Conservation (phyloP, 176 grass and related monocot genomes). For the Carex cristatella region DNA sequence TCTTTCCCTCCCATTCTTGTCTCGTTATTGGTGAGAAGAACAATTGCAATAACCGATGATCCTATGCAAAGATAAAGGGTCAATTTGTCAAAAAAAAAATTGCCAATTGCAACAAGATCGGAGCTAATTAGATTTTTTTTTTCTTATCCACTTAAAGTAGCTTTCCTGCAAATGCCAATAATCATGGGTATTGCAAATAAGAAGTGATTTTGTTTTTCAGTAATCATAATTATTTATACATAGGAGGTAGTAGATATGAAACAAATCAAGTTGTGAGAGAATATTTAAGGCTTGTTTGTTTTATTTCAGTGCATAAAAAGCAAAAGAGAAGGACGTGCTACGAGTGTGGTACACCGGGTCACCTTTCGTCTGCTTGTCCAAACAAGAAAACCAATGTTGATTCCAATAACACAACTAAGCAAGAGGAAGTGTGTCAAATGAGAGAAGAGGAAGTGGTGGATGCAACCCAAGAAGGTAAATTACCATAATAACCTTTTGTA, state of each 20-base stretch:
- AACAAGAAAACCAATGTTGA: constrained; percentile 44
- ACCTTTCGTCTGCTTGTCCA: constrained; percentile 61
- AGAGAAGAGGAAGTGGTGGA: constrained; percentile 5
- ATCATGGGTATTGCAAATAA: not conserved
- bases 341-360: constrained; percentile 60
- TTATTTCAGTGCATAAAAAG: constrained; percentile 22
- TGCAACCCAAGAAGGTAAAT: constrained; percentile 10
- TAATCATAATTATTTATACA: not conserved
- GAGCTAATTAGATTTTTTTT: not conserved
- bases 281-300: not conserved
- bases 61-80: not conserved
- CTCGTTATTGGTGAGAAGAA: not conserved
- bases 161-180: not conserved
- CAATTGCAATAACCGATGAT: not conserved
- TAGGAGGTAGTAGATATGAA: not conserved
- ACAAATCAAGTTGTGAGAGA: not conserved
- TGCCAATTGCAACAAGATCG: not conserved
- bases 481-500: not conserved
- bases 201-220: not conserved
- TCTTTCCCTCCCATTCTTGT: not conserved
- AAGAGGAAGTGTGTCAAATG: not conserved
- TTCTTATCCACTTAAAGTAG: not conserved
- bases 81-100: not conserved
- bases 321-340: constrained; percentile 46
- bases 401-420: constrained; percentile 16